Base-by-base conservation (phyloP, 305 asterid species). In the Rubia tinctorum region DNA sequence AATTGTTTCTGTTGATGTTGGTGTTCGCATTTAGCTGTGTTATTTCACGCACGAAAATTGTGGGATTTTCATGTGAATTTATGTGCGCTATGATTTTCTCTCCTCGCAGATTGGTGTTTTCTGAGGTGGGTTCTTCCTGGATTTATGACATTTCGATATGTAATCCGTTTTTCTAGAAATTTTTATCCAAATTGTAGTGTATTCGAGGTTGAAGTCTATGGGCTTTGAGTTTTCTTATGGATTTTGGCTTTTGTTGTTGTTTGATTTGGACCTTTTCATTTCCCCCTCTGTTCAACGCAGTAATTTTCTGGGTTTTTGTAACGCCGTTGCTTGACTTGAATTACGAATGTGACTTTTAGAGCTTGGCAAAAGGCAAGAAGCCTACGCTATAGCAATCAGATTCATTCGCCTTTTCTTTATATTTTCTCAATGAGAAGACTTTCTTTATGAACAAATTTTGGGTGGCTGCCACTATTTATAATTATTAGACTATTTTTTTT, bases 181-280 rank as follows among this genome's bases (percentile, higher is more conserved):
- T 45, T 27, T 68, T 44, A 12, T 37, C 22, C 59, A 53, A 7
- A 53, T 53, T 53, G 59, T 17, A 53, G 53, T 45, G 53, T 45
- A 45, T 1, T 45, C 4, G 17, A 45, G 23, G 22, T 8, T 17
- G 23, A 53, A 18, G 17, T 30, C 53, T 10, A 63, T 66, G 71
- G 39, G 8, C 49, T 18, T 59, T 66, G 51, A 27, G 37, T 45
- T 34, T 18, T 65, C 39, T 64, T 8, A n/a, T 37, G 63, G 47
- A 69, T 51, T 27, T 51, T 14, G 74, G 34, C 53, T 1, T 10
- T 44, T 44, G 62, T 43, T 34, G 63, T 34, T 42, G 68, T 20
- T 66, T 60, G 75, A 47, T 34, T 76, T 55, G 25, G 74, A 70
- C 74, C 55, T 55, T 55, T 70, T 65, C n/a, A n/a, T 34, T 51